Evolutionary conservation across 1,139 yeast species (phyloP), one percentile per base, ranked within the genome.

Genomic region (Kluyveromyces marxianus): DNA sequence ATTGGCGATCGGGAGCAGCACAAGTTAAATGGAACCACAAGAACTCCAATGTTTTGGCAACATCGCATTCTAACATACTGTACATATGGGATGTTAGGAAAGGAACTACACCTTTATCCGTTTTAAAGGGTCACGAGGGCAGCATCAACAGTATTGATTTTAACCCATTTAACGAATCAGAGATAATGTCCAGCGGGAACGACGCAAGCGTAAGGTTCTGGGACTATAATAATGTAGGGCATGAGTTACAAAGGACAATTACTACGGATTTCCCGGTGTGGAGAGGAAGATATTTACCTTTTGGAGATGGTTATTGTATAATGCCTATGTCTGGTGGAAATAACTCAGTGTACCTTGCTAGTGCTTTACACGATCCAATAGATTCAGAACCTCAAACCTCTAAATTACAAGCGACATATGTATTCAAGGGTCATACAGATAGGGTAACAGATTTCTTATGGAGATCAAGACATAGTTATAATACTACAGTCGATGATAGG

Each of bases 1-100:
- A 90, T 59, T 92, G 96, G 95, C 70, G 87, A 49, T 95, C 97
- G 0, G 95, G 95, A 1, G 95, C 97, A 1, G 81, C 94, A 0
- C 97, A 90, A 62, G 96, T 89, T 14, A 89, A 90, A 63, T 92
- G 97, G 97, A 88, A 84, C 60, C 80, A 80, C 53, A 71, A 74
- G 43, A 83, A 90, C 57, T 80, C 89, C 2, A 75, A 82, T 58
- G 76, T 89, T 39, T 62, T 92, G 32, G 96, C 97, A 0, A 82
- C 94, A 1, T 75, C 94, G 26, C 98, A 92, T 60, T 96, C 88
- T 57, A 78, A 83, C 56, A 74, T 79, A 42, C 76, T 90, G 41
- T 80, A 81, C 52, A 69, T 92, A 1, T 92, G 98, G 98, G 98
- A 92, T 63, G 68, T 79, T 4, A 70, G 98, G 49, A 82, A 81